phyloP scores from a whole-genome alignment of 345 rosid genomes.

The Eucalyptus marginata region DNA sequence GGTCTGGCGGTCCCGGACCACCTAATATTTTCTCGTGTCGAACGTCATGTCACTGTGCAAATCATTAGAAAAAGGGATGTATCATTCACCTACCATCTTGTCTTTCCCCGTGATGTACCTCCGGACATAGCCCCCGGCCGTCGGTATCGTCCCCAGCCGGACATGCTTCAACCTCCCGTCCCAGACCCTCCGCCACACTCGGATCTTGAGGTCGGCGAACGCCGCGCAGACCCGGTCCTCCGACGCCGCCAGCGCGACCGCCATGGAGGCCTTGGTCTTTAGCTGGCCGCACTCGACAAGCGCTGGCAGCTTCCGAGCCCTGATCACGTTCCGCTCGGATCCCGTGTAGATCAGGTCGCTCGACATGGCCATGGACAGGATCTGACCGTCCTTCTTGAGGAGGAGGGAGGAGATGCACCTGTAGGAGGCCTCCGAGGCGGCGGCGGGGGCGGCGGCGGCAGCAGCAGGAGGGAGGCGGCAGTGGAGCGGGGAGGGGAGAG shows the following conservation, averaged over 20 bases:
- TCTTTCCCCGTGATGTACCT: slow-evolving; percentile 33
- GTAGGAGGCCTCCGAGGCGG: not conserved
- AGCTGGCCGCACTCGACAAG: slow-evolving; percentile 31
- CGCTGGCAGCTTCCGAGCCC: slow-evolving; percentile 41
- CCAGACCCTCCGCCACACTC: slow-evolving; percentile 42
- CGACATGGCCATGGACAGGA: slow-evolving; percentile 19
- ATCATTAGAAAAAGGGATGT: not conserved
- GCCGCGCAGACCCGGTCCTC: slow-evolving; percentile 32
- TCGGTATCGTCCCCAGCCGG: slow-evolving; percentile 26
- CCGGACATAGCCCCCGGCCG: slow-evolving; percentile 18
- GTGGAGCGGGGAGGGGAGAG: slow-evolving; percentile 1
- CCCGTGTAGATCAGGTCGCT: slow-evolving; percentile 31
- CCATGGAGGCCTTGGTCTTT: slow-evolving; percentile 22
- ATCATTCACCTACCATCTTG: slow-evolving; percentile 13
- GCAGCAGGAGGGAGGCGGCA: not conserved
- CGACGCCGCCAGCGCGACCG: slow-evolving; percentile 22
- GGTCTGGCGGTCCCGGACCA: too few relatives aligned
- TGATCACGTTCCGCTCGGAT: slow-evolving; percentile 21
- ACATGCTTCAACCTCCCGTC: slow-evolving; percentile 26
- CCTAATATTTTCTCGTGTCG: too few relatives aligned
- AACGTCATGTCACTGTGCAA: not conserved
- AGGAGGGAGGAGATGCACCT: slow-evolving; percentile 29
- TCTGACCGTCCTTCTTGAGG: slow-evolving; percentile 38
- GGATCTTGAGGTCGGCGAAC: slow-evolving; percentile 28
- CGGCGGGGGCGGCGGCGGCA: not conserved